Evolutionary conservation across 163 green algal genomes (phyloP), one percentile per base, ranked within the genome.

Genomic region (Volvox carteri): DNA sequence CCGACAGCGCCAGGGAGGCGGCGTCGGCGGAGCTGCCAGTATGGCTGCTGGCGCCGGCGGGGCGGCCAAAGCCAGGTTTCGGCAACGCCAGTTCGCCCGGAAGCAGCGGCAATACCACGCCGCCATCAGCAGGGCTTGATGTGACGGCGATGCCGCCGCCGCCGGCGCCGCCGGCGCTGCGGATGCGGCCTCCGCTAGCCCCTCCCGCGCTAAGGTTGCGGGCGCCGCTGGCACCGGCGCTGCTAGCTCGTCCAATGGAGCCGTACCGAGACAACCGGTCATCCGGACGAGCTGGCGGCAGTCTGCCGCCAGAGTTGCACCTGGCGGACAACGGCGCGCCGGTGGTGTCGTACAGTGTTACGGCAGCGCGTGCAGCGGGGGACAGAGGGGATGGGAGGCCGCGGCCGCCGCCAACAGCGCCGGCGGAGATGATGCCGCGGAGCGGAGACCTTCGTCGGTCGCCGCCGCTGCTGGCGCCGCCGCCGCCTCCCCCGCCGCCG

Each of bases 231-330:
- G 48, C 79, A 3, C 79, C 62, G 28, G 79, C 79, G 42, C 79
- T 86, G 44, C 62, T 67, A 19, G 62, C 44, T 18, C 79, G 79
- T 30, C 80, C 80, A 11, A 54, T 30, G 19, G 80, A 87, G 80
- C 80, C 80, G 65, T 87, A 87, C 2, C 80, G 80, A 8, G 80
- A 87, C n/a, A 87, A 44, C 23, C 80, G 80, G 80, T 87, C 80
- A 48, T 87, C 80, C 0, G 80, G 80, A 6, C 80, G 65, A 28
- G 52, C 41, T 14, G 73, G 79, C 1, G 73, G 60, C 33, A 41
- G 80, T 23, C 65, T 60, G 46, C 80, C 65, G 3, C 58, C 80
- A 7, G 80, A 85, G 54, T 19, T 23, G 19, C 46, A 50, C 35
- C 77, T 52, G 11, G 54, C 52, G 35, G 77, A 62, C n/a, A 84